Base-by-base conservation (phyloP, 176 grass and related monocot species). In the Metroxylon sagu region DNA sequence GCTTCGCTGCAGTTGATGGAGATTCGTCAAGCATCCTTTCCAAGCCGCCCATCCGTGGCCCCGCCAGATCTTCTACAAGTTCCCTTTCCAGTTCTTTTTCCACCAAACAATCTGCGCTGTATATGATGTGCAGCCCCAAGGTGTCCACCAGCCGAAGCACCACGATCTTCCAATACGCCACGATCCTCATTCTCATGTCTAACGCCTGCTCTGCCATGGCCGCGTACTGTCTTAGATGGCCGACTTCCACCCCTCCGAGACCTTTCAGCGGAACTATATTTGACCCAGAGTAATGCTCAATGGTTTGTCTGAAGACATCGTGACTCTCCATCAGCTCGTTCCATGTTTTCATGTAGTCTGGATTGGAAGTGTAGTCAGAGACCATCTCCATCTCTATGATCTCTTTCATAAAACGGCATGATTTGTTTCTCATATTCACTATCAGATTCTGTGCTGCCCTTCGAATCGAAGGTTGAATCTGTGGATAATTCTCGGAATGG, bases 381-480 rank as follows among this genome's bases (percentile, higher is more conserved):
- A 66, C 62, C 16, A 74, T 29, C 69, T 86, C 82, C 87, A 90
- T 90, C 0, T 73, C 72, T 0, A 83, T 71, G 25, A 82, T 54
- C 48, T 82, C 78, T 43, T 55, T 14, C 0, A 90, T n/a, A 14
- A 75, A 61, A 7, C 63, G 19, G 0, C 23, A 39, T 1, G 82
- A 90, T 0, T 54, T 21, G 0, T 5, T 61, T 2, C 76, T 60
- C 0, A 60, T 59, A 57, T 85, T 90, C 1, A 76, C 75, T 15
- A 90, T 67, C 5, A 85, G 49, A 1, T 0, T 61, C 27, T 79
- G 62, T 0, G 82, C 66, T 14, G 78, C 79, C 0, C 67, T 76
- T 43, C 75, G 66, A 2, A 65, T 69, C 0, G 78, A 12, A 0
- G 71, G 18, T 29, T 82, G 74, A 7, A 86, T 4, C 54, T 90